A percentile compares a stretch with the other conserved stretches of the same genome.
These are phyloP conservation scores for Nicotiana attenuata DNA, from an alignment of 257 asterid genomes.

Conservation along the genomic window DNA sequence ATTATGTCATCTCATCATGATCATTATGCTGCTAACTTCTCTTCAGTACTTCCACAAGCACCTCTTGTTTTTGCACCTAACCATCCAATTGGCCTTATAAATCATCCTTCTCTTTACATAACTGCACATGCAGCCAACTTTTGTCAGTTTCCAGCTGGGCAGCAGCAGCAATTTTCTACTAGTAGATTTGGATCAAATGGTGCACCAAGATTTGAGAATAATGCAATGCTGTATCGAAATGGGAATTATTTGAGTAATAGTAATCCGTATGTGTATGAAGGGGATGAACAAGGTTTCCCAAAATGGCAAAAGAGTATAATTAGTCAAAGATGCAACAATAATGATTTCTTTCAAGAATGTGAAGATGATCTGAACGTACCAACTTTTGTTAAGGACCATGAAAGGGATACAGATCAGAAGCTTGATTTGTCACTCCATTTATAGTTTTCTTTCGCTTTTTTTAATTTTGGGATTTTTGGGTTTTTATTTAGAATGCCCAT, in stretches of 20 bases:
- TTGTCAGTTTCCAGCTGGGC: slow-evolving; percentile 24
- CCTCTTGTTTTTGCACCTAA: slow-evolving; percentile 45
- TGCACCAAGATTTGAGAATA: slow-evolving; percentile 40
- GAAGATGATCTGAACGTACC: not conserved
- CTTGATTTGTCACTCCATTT: slow-evolving; percentile 85
- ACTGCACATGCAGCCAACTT: slow-evolving; percentile 51
- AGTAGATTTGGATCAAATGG: slow-evolving; percentile 27
- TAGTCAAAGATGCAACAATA: slow-evolving; percentile 14
- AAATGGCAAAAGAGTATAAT: slow-evolving; percentile 37
- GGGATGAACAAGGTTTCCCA: slow-evolving; percentile 34
- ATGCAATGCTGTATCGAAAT: not conserved
- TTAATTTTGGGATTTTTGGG: not conserved
- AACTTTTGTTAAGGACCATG: not conserved
- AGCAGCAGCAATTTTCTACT: slow-evolving; percentile 17
- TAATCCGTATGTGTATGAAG: slow-evolving; percentile 11
- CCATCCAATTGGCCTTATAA: slow-evolving; percentile 44
- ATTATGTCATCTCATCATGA: slow-evolving; percentile 10
- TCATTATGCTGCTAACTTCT: slow-evolving; percentile 14
- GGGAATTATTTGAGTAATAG: slow-evolving; percentile 28
- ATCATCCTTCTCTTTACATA: slow-evolving; percentile 40
- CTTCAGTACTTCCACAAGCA: slow-evolving; percentile 26
- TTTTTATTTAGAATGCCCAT: not conserved
- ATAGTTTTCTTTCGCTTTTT: slow-evolving; percentile 14
- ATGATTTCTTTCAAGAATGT: slow-evolving; percentile 23
- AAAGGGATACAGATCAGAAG: slow-evolving; percentile 34